Conservation (phyloP, 345 rosid species). For the Eucalyptus decipiens region DNA sequence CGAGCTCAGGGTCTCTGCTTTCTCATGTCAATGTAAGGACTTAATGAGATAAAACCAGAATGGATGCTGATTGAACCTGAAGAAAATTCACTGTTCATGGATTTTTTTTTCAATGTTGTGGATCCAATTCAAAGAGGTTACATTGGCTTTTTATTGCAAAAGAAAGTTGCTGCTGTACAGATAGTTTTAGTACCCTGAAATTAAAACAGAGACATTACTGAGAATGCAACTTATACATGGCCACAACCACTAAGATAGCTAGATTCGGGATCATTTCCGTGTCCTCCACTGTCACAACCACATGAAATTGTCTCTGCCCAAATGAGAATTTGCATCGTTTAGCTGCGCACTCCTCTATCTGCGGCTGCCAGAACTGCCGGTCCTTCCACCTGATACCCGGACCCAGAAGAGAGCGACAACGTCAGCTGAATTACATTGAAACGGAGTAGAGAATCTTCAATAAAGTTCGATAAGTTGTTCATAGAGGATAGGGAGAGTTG, state of each 20-base stretch:
- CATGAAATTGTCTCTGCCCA: not conserved
- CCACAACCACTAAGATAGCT: not conserved
- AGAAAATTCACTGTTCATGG: not conserved
- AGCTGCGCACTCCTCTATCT: not conserved
- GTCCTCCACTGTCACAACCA: not conserved
- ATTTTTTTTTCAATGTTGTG: not conserved
- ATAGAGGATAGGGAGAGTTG: too few relatives aligned
- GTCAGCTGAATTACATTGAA: too few relatives aligned
- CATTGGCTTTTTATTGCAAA: not conserved
- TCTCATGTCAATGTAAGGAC: not conserved
- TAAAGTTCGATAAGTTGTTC: not conserved
- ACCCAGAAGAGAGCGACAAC: not conserved
- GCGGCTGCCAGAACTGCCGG: slow-evolving; percentile 62
- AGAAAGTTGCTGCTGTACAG: not conserved
- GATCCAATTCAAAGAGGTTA: not conserved
- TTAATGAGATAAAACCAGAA: not conserved
- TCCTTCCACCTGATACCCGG: slow-evolving; percentile 68
- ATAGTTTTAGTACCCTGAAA: not conserved
- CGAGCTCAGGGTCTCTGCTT: not conserved
- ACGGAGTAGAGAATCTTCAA: not conserved
- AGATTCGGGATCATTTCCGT: not conserved
- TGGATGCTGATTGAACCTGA: not conserved
- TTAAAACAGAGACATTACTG: not conserved
- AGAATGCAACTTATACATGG: not conserved
- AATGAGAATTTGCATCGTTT: not conserved